Evolutionary conservation across 208 protist genomes (phyloP), one percentile per base, ranked within the genome.

Genomic region (Trypanosoma lewisi): DNA sequence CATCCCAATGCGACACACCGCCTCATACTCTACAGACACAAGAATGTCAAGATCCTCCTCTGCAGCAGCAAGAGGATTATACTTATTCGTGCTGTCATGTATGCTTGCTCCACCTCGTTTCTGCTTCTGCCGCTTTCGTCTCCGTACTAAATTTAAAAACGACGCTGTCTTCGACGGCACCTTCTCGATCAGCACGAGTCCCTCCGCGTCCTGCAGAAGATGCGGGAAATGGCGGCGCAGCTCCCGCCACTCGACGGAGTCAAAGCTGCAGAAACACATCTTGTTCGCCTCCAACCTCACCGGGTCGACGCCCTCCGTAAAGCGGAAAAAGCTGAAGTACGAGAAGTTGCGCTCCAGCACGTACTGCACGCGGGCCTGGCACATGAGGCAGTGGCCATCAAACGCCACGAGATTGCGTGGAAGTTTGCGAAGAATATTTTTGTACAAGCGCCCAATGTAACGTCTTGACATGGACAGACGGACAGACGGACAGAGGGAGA

Each of bases 281-380:
- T 71, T 70, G 57, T 95, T 78, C 7, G 59, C 66, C 52, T 90
- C 81, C 17, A 91, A 63, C 19, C 76, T 64, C 7, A 59, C 74
- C 23, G 67, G 16, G 25, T 67, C 72, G 21, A 53, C 39, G 42
- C n/a, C 34, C 0, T 33, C 28, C 23, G 73, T 54, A 50, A 77
- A 83, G 33, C 65, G 69, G 21, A 78, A 55, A 51, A 89, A 67
- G 23, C 70, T 70, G 60, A 89, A 94, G 62, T 80, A 94, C 51
- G 75, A 88, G 41, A 94, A 95, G 70, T 95, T 95, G 41, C 88
- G 80, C 73, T 88, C 88, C 42, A 95, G 25, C 7, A 87, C 83
- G 61, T 84, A 89, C 30, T 74, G 80, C 11, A 85, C 78, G 17
- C 85, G 75, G 0, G 80, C 76, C 65, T 92, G 88, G 51, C 77